Base-by-base conservation (phyloP, 192 early-diverging fungal species). In the Pilobolus umbonatus region DNA sequence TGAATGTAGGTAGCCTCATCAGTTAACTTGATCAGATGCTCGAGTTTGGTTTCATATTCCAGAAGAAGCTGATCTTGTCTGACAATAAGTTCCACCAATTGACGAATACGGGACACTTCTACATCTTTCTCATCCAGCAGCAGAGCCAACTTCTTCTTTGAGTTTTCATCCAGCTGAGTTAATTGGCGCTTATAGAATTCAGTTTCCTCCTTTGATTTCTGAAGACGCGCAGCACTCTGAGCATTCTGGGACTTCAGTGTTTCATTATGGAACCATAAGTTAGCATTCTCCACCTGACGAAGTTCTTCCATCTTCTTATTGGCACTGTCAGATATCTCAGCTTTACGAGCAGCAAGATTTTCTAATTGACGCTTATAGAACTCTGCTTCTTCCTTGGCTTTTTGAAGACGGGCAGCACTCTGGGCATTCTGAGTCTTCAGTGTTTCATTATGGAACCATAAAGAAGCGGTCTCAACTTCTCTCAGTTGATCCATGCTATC, bases 11-110 rank as follows among this genome's bases (percentile, higher is more conserved):
- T 34, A 34, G 45, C 39, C 34, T 61, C 60, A 52, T 35, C 8
- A 15, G 60, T 48, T 17, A 31, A 39, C 14, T 31, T 26, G 5
- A 39, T 36, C 30, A 30, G 38, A 40, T 29, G 7, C 11, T 46
- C 57, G 11, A 59, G 25, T n/a, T 45, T 59, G 6, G 34, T 44
- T 47, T 59, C 44, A 14, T 46, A 47, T 48, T 34, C 57, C 1
- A 39, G 22, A 40, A 65, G 45, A 6, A 65, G 28, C 14, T 29
- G 30, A 21, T 65, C 56, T 44, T 65, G 64, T 15, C 45, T 38
- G 5, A 42, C 47, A 10, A 65, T 43, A 5, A 65, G 17, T 7
- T 52, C 47, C 5, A 38, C 25, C 19, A 65, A 36, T 34, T 65
- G 55, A 9, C 64, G 45, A 2, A 65, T 49, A 19, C 55, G 25